These are phyloP conservation scores for Wickerhamiella slavikovae DNA, from an alignment of 805 yeast species.

Conservation along the genomic window DNA sequence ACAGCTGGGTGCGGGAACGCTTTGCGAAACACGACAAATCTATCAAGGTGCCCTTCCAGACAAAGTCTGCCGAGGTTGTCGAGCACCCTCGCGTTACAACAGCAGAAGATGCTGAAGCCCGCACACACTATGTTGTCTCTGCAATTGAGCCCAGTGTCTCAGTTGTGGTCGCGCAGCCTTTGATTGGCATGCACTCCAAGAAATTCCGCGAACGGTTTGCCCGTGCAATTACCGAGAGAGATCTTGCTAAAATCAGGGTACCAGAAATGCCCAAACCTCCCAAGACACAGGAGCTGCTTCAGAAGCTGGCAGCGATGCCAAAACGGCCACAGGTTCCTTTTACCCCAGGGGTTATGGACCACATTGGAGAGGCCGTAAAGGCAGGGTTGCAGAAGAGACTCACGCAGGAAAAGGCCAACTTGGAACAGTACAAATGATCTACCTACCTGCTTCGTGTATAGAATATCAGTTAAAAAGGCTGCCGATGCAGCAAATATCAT, in stretches of 20 bases:
- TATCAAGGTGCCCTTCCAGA: slow-evolving; percentile 81
- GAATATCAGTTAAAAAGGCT: too few relatives aligned
- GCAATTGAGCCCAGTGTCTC: slow-evolving; percentile 37
- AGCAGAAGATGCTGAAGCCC: slow-evolving; percentile 37
- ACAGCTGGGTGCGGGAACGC: slow-evolving; percentile 56
- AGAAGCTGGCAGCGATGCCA: slow-evolving; percentile 14
- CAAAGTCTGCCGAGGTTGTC: slow-evolving; percentile 26
- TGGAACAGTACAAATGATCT: neutral
- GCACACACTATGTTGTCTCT: slow-evolving; percentile 54
- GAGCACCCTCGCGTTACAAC: slow-evolving; percentile 41
- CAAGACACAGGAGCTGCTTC: slow-evolving; percentile 22
- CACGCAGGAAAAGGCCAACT: slow-evolving; percentile 3
- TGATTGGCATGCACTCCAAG: slow-evolving; percentile 43
- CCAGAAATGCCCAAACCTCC: slow-evolving; percentile 64
- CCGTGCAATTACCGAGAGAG: slow-evolving; percentile 38
- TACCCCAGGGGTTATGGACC: slow-evolving; percentile 34
- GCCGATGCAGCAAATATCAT: too few relatives aligned
- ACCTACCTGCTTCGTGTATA: neutral
- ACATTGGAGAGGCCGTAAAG: slow-evolving; percentile 24
- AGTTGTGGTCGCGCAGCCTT: slow-evolving; percentile 27
- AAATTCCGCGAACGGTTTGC: slow-evolving; percentile 28
- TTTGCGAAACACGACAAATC: slow-evolving; percentile 49
- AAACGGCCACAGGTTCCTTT: slow-evolving; percentile 19
- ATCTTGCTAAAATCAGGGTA: slow-evolving; percentile 38
- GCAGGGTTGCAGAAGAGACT: slow-evolving; percentile 9